phyloP scores from a whole-genome alignment of 345 rosid species.

The Gossypium sturtianum region DNA sequence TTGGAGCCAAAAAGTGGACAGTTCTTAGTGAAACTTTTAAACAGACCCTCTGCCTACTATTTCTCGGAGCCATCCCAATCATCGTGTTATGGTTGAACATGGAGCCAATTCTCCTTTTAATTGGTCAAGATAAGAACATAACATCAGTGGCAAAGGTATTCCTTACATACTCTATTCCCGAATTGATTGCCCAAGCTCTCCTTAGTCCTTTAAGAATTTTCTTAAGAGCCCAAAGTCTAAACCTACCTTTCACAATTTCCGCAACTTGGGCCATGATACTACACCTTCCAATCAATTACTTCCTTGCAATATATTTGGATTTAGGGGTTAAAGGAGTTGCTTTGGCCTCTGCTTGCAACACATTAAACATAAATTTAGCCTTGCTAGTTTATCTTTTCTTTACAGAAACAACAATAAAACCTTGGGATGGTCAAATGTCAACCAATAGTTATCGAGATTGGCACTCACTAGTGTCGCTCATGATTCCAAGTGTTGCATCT shows the following conservation, averaged over 20 bases:
- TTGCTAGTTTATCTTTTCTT: constrained; percentile 19
- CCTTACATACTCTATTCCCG: constrained; percentile 31
- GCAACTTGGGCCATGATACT: constrained; percentile 19
- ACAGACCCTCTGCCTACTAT: constrained; percentile 22
- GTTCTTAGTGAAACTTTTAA: constrained; percentile 23
- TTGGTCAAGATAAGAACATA: constrained; percentile 22
- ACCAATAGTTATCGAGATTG: constrained; percentile 4
- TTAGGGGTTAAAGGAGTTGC: constrained; percentile 29
- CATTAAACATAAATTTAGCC: constrained; percentile 18
- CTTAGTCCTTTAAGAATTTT: constrained; percentile 31
- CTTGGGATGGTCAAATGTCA: constrained; percentile 20
- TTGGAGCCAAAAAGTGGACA: constrained; percentile 26
- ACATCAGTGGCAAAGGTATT: constrained; percentile 24
- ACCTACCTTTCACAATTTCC: constrained; percentile 22
- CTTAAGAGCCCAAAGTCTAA: constrained; percentile 29
- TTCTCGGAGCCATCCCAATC: constrained; percentile 22
- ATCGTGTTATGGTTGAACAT: constrained; percentile 24
- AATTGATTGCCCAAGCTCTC: constrained; percentile 31
- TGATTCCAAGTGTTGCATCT: constrained; percentile 23
- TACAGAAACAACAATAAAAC: constrained; percentile 23
- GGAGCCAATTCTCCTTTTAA: constrained; percentile 23
- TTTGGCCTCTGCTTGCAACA: constrained; percentile 23
- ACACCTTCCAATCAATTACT: constrained; percentile 30
- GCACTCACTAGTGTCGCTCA: constrained; percentile 20
- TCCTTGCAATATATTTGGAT: constrained; percentile 17